These are phyloP conservation scores for Corymbia citriodora DNA, from an alignment of 441 rosid genomes.

Conservation along the genomic window DNA sequence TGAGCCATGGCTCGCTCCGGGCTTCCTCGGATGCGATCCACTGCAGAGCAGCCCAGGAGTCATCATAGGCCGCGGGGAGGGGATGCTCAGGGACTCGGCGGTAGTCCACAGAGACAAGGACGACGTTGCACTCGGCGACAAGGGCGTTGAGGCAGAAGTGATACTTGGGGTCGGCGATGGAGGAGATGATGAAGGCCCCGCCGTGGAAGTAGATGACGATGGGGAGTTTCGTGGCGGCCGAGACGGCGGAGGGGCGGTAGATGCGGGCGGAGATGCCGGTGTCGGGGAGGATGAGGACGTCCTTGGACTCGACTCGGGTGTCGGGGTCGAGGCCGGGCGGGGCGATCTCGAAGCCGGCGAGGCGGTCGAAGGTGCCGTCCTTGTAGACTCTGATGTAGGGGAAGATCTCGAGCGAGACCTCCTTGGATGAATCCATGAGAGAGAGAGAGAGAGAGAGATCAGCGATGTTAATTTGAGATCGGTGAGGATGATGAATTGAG, in stretches of 20 bases:
- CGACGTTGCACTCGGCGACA: constrained; percentile 38
- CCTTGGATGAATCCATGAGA: constrained; percentile 6
- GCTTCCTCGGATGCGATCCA: constrained; percentile 28
- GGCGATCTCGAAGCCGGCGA: constrained; percentile 42
- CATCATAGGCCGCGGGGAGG: constrained; percentile 62
- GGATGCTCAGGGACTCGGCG: constrained; percentile 70
- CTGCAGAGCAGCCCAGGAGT: constrained; percentile 54
- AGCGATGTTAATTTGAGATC: neutral
- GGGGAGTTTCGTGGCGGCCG: constrained; percentile 40
- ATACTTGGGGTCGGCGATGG: constrained; percentile 49
- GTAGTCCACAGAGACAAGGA: constrained; percentile 58
- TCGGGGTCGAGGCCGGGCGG: constrained; percentile 54
- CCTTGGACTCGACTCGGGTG: constrained; percentile 58
- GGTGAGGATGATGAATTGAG: neutral
- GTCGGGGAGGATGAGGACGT: constrained; percentile 38
- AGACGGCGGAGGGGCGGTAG: constrained; percentile 35
- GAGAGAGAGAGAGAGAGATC: neutral
- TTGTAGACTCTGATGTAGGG: constrained; percentile 53
- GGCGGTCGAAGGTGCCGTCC: constrained; percentile 57
- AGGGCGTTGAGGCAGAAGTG: constrained; percentile 53
- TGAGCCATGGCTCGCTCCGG: constrained; percentile 47
- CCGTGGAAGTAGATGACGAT: constrained; percentile 72
- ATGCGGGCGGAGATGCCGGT: constrained; percentile 44
- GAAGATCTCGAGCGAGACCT: constrained; percentile 42
- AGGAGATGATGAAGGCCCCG: constrained; percentile 58